Evolutionary conservation across 1,284 basidiomycete species (phyloP).

Genomic region (Gymnopus androsaceus): DNA sequence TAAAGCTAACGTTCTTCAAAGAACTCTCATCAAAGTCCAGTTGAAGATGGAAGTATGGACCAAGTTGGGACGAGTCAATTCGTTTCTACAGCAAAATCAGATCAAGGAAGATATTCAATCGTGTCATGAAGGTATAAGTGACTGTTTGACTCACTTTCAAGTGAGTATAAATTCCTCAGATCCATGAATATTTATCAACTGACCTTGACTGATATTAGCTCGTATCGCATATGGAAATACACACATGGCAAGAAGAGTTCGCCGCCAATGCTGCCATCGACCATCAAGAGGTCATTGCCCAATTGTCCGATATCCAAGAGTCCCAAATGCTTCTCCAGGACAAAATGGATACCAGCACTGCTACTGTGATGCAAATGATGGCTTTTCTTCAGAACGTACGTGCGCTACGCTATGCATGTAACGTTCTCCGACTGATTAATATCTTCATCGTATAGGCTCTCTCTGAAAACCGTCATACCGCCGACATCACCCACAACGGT

Average conservation of each 20-base stretch:
- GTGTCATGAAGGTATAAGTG: slow-evolving; percentile 43
- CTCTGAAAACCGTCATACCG: slow-evolving; percentile 33
- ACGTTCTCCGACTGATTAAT: background rate
- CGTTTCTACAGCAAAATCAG: slow-evolving; percentile 46
- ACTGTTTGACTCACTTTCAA: slow-evolving; percentile 44
- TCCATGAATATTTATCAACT: background rate
- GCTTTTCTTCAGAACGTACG: slow-evolving; percentile 45
- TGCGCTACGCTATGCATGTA: background rate
- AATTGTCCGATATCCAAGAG: slow-evolving; percentile 45
- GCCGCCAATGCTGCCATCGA: slow-evolving; percentile 38
- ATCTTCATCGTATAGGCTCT: slow-evolving; percentile 28
- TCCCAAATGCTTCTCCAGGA: slow-evolving; percentile 36
- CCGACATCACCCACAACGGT: slow-evolving; percentile 39
- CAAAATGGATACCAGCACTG: slow-evolving; percentile 31
- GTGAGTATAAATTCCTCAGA: too few relatives aligned
- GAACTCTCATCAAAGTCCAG: slow-evolving; percentile 40
- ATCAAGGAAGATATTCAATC: slow-evolving; percentile 42
- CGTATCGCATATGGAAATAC: slow-evolving; percentile 44
- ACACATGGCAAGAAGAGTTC: slow-evolving; percentile 48
- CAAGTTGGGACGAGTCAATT: slow-evolving; percentile 34
- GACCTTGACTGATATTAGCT: slow-evolving; percentile 30
- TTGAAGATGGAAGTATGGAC: slow-evolving; percentile 43
- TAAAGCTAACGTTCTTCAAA: slow-evolving; percentile 21
- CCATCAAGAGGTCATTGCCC: slow-evolving; percentile 41
- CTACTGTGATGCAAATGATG: slow-evolving; percentile 42